Base-by-base conservation (phyloP, 2,329 filamentous ascomycete genomes). In the Pseudogymnoascus sp. region DNA sequence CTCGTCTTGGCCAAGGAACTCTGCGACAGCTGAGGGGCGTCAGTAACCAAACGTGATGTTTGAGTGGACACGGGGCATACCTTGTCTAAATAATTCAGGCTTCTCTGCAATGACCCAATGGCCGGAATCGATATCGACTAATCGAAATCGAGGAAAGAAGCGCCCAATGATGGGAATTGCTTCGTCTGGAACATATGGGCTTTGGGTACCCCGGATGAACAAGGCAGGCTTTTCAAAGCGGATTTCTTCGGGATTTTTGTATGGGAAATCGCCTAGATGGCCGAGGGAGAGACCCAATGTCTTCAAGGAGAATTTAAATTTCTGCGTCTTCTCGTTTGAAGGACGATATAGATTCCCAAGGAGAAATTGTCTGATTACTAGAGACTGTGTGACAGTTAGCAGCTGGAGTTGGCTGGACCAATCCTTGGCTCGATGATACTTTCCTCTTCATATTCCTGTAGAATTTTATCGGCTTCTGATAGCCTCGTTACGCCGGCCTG, bases 41-140 rank as follows among this genome's bases (percentile, higher is more conserved):
- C n/a, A 61, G 13, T 24, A n/a, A 47, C 11, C 21, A 62, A 38
- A 4, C 24, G 47, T 29, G 47, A 38, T 63, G 14, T 19, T 62
- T 62, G 19, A 24, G 6, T 47, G 21, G 21, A 13, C 10, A 33
- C n/a, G 14, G 26, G 50, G 73, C 82, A 73, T 73, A 91, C 90
- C 87, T 80, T 83, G 78, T 72, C 87, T 84, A 68, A 96, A 96
- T 8, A 81, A 86, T 71, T 91, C 86, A 0, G 91, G 91, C 69
- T 91, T 87, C 78, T 96, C 91, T n/a, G 89, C 91, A 66, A 93
- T 92, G 4, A 96, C 79, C 91, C 91, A 96, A 74, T 96, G 91
- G 0, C 91, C 91, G 7, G 87, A 83, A 38, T 95, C 87, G 33
- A 96, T 78, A 75, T 93, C 88, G 59, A 80, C 84, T 31, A 95